Percentiles rank a stretch among this genome's conserved stretches.
Evolutionary conservation across 257 asterid species (phyloP).

Genomic region (Henckelia pumila): DNA sequence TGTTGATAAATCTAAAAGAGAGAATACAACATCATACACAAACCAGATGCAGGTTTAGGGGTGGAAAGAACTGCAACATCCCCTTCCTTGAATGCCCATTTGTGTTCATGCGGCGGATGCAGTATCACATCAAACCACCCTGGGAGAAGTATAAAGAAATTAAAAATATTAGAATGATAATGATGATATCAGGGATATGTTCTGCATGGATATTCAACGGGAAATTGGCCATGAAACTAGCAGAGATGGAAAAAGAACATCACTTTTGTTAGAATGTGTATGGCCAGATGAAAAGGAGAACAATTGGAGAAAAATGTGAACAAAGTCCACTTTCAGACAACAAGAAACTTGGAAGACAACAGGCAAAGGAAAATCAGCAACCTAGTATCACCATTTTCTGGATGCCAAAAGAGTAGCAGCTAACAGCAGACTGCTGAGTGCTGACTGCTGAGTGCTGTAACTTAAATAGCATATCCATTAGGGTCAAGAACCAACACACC

Average conservation of each 20-base stretch:
- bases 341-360: background rate
- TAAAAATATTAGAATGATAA: slow-evolving; percentile 17
- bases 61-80: slow-evolving; percentile 98
- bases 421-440: slow-evolving; percentile 17
- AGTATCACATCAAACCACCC: slow-evolving; percentile 97
- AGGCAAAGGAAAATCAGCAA: slow-evolving; percentile 7
- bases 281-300: background rate
- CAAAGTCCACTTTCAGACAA: background rate
- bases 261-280: background rate
- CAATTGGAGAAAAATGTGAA: background rate
- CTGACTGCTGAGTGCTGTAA: background rate
- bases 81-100: slow-evolving; percentile 96
- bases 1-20: slow-evolving; percentile 7
- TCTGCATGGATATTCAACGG: slow-evolving; percentile 6
- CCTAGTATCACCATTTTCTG: slow-evolving; percentile 22
- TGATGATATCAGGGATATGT: slow-evolving; percentile 6
- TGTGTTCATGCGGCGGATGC: slow-evolving; percentile 63
- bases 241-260: background rate
- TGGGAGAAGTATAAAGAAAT: slow-evolving; percentile 31
- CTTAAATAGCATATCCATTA: slow-evolving; percentile 21
- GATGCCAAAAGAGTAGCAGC: slow-evolving; percentile 22
- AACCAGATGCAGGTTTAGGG: slow-evolving; percentile 90
- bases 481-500: slow-evolving; percentile 16
- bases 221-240: background rate
- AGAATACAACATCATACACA: slow-evolving; percentile 2